These are phyloP conservation scores for Scleromitrula shiraiana DNA, from an alignment of 2,329 filamentous ascomycete genomes.

Conservation along the genomic window DNA sequence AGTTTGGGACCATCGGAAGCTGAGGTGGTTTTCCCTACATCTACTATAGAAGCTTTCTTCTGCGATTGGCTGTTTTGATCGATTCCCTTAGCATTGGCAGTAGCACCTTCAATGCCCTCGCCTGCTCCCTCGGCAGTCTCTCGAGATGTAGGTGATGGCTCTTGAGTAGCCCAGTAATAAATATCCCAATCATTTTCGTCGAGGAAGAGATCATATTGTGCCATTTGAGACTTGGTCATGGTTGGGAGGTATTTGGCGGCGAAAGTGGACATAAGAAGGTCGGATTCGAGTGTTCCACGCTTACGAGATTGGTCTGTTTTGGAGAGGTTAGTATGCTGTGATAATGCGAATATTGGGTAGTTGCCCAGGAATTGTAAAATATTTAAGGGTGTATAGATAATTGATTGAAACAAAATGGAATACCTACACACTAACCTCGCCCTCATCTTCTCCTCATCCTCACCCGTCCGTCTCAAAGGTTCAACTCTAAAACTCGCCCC, in stretches of 20 bases:
- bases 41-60: too few species aligned
- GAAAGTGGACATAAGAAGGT: slow-evolving; percentile 94
- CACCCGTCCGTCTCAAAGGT: slow-evolving; percentile 76
- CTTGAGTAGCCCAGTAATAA: slow-evolving; percentile 98
- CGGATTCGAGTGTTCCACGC: slow-evolving; percentile 88
- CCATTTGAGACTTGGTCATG: slow-evolving; percentile 67
- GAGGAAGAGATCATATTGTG: slow-evolving; percentile 83
- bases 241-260: slow-evolving; percentile 67
- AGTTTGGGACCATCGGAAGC: slow-evolving; percentile 17
- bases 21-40: slow-evolving; percentile 20
- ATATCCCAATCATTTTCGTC: slow-evolving; percentile 99
- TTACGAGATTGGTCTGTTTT: slow-evolving; percentile 86
- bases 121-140: slow-evolving; percentile 46
- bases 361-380: too few species aligned
- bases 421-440: slow-evolving; percentile 64
- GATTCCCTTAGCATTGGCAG: slow-evolving; percentile 2
- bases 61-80: slow-evolving; percentile 1
- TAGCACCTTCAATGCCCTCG: slow-evolving; percentile 25
- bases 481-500: slow-evolving; percentile 81
- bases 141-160: slow-evolving; percentile 51
- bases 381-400: too few species aligned
- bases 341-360: too few species aligned
- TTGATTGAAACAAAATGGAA: not conserved
- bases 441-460: slow-evolving; percentile 78
- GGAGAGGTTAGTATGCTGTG: not conserved